These are phyloP conservation scores for Elongisporangium prolatum DNA, from an alignment of 352 stramenopile genomes.

Conservation along the genomic window DNA sequence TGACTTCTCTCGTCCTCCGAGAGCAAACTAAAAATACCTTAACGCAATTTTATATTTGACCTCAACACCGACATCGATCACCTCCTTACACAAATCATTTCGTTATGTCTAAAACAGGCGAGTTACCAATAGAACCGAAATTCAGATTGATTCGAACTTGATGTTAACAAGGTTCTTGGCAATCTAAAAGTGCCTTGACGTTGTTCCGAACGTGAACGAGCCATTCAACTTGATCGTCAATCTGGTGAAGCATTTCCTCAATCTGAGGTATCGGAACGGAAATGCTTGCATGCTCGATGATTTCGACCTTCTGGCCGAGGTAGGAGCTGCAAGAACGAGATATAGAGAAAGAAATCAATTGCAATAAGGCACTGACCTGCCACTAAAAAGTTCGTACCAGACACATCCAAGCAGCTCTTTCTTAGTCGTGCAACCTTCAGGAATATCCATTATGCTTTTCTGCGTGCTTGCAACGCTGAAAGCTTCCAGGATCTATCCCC, in stretches of 20 bases:
- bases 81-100: slow-evolving; percentile 1
- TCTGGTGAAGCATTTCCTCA: slow-evolving; percentile 69
- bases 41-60: neutral
- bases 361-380: neutral
- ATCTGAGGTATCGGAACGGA: slow-evolving; percentile 68
- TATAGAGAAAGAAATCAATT: slow-evolving; percentile 2
- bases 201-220: slow-evolving; percentile 73
- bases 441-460: slow-evolving; percentile 46
- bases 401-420: slow-evolving; percentile 80
- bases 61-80: neutral
- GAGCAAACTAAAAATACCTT: neutral
- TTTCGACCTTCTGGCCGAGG: slow-evolving; percentile 72
- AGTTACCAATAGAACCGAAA: slow-evolving; percentile 1
- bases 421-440: slow-evolving; percentile 58
- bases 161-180: slow-evolving; percentile 36
- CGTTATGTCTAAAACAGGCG: slow-evolving; percentile 11
- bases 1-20: neutral
- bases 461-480: slow-evolving; percentile 57
- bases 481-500: slow-evolving; percentile 63
- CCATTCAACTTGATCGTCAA: slow-evolving; percentile 61
- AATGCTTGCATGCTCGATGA: slow-evolving; percentile 66
- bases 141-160: slow-evolving; percentile 13
- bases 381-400: slow-evolving; percentile 38
- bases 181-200: slow-evolving; percentile 66
- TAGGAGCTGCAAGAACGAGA: slow-evolving; percentile 45